Evolutionary conservation across 768 basidiomycete genomes (phyloP).

Genomic region (Ramaria sp.): DNA sequence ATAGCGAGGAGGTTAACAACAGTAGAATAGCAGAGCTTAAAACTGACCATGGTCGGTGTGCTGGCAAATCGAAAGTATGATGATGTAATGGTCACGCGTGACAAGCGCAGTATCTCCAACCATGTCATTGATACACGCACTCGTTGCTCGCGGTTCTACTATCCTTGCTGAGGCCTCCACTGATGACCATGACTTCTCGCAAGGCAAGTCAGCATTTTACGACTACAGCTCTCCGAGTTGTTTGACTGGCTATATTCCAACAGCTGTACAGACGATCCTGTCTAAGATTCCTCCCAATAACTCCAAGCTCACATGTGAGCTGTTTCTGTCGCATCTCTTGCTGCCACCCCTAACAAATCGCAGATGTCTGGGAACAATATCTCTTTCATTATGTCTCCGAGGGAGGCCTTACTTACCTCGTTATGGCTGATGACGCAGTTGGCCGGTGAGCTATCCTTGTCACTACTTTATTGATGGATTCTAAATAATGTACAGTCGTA

Average conservation of each 20-base stretch:
- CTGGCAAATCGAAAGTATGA: constrained; percentile 25
- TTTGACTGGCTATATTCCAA: neutral
- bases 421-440: constrained; percentile 90
- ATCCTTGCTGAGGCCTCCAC: constrained; percentile 84
- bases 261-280: constrained; percentile 81
- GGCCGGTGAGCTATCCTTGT: constrained; percentile 50
- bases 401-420: constrained; percentile 76
- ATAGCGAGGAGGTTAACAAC: neutral
- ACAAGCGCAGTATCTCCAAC: constrained; percentile 17
- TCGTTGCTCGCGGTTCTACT: constrained; percentile 63
- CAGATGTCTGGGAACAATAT: constrained; percentile 89
- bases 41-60: constrained; percentile 18
- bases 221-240: neutral
- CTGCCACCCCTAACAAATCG: constrained; percentile 35
- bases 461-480: neutral
- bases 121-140: constrained; percentile 60
- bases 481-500: constrained; percentile 40
- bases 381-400: constrained; percentile 92
- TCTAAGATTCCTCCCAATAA: constrained; percentile 92
- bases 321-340: neutral
- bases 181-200: constrained; percentile 78
- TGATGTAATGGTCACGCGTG: constrained; percentile 17
- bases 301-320: constrained; percentile 36
- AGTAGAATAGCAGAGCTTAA: neutral
- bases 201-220: constrained; percentile 40